Evolutionary conservation across 177 flowering plant species (phyloP), one percentile per base, ranked within the genome.

Genomic region (Vitis hybrid): DNA sequence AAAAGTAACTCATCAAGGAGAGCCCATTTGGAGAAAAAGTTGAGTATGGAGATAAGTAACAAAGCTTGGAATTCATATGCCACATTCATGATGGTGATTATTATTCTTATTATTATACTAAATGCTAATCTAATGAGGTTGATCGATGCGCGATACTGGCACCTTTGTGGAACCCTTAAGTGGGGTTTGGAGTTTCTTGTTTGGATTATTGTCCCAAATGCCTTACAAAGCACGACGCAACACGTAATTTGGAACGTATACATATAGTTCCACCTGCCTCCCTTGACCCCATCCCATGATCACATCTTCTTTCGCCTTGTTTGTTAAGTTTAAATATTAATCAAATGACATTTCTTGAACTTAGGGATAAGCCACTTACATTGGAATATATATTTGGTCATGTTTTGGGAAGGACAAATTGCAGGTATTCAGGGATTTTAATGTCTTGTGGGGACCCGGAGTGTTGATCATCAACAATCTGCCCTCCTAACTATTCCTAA

Each of bases 251-350:
- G 4, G 50, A 15, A 35, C 46, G 8, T 1, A 40, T 7, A 40
- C 46, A 40, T 13, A 57, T 40, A 52, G n/a, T 48, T 68, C 12
- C 72, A 73, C 67, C 76, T 73, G 68, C 72, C 48, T 74, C 60
- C 14, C 66, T 74, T 64, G 60, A 74, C 64, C 63, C 30, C 12
- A 68, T 56, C 59, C 32, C 27, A 49, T 2, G 1, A 56, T 13
- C 15, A 15, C 15, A n/a, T 49, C 50, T 40, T 40, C 46, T 40
- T 3, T 12, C 46, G 30, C 55, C 46, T 52, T 70, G 61, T 56
- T 56, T 17, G 24, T 27, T 4, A 46, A 35, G 52, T 60, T 40
- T 40, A 40, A 40, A 40, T 15, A 50, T 63, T 52, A 70, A 62
- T 55, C 60, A 35, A 62, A 3, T 40, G 15, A 15, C 11, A 35